These are phyloP conservation scores for Tricholoma matsutake DNA, from an alignment of 768 basidiomycete species.

Conservation along the genomic window DNA sequence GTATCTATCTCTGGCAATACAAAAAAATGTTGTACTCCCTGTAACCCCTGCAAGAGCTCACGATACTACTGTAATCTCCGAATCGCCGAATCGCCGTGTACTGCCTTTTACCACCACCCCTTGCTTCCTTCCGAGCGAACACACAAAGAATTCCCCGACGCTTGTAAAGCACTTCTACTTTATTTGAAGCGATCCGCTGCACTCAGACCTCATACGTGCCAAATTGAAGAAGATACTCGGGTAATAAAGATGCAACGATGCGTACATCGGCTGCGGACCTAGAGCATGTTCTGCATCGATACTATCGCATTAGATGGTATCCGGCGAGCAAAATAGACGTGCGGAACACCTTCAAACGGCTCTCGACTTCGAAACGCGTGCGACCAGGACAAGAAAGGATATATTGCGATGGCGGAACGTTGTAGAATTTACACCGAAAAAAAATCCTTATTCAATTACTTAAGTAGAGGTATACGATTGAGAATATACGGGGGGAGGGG, in stretches of 20 bases:
- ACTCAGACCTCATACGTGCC: not conserved
- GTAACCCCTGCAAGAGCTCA: not conserved
- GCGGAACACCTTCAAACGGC: conserved; percentile 14
- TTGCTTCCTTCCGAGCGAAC: not conserved
- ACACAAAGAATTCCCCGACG: not conserved
- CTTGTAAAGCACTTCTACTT: conserved; percentile 5
- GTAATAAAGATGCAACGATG: conserved; percentile 4
- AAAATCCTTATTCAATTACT: conserved; percentile 3
- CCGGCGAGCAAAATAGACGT: conserved; percentile 28
- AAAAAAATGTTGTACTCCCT: not conserved
- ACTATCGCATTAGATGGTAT: conserved; percentile 11
- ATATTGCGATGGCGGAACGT: conserved; percentile 7
- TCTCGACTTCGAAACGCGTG: conserved; percentile 16
- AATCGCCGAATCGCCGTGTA: not conserved
- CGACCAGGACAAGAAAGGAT: conserved; percentile 14
- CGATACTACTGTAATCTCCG: too few relatives aligned
- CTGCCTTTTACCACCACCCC: not conserved
- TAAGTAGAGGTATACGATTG: not conserved
- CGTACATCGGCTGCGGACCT: not conserved
- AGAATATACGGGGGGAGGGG: not conserved
- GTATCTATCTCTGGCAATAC: conserved; percentile 11
- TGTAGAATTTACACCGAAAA: conserved; percentile 7
- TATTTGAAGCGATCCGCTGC: conserved; percentile 28
- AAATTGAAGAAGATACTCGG: not conserved
- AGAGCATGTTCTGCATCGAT: conserved; percentile 6